Conservation (phyloP, 805 yeast genomes). For the Wickerhamiella kurtzmanii region DNA sequence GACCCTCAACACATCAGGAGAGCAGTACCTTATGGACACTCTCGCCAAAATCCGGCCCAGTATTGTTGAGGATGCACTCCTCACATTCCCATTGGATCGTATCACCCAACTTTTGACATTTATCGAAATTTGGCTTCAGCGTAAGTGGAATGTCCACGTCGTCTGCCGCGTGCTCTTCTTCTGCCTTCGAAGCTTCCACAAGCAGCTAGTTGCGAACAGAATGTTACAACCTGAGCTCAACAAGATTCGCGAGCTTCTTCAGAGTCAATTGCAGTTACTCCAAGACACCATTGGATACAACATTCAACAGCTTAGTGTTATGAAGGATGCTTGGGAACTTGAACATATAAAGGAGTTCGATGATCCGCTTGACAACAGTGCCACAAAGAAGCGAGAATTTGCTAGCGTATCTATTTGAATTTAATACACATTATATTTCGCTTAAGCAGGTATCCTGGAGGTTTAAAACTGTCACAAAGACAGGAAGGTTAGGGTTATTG, state of each 20-base stretch:
- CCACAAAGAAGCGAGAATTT: slow-evolving; percentile 60
- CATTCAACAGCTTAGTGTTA: slow-evolving; percentile 62
- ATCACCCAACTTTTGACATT: slow-evolving; percentile 57
- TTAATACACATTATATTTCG: too few relatives aligned
- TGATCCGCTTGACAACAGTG: slow-evolving; percentile 48
- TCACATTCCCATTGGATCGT: slow-evolving; percentile 82
- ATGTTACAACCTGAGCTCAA: slow-evolving; percentile 42
- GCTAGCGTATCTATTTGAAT: slow-evolving; percentile 24
- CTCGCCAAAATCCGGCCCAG: slow-evolving; percentile 60
- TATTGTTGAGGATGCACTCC: slow-evolving; percentile 82
- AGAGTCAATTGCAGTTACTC: slow-evolving; percentile 40
- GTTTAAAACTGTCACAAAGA: too few relatives aligned
- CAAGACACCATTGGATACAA: slow-evolving; percentile 65
- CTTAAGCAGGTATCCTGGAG: too few relatives aligned
- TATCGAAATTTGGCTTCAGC: slow-evolving; percentile 58
- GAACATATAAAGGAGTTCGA: slow-evolving; percentile 60
- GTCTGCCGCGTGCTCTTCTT: slow-evolving; percentile 69
- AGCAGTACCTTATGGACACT: slow-evolving; percentile 63
- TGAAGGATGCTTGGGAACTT: slow-evolving; percentile 66
- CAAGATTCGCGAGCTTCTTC: slow-evolving; percentile 47
- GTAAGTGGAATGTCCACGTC: slow-evolving; percentile 38
- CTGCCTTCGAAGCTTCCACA: slow-evolving; percentile 56
- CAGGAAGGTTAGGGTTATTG: too few relatives aligned
- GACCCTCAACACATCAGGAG: slow-evolving; percentile 61
- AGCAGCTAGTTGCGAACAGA: slow-evolving; percentile 48